phyloP scores from a whole-genome alignment of 345 rosid species.

The Firmiana major region DNA sequence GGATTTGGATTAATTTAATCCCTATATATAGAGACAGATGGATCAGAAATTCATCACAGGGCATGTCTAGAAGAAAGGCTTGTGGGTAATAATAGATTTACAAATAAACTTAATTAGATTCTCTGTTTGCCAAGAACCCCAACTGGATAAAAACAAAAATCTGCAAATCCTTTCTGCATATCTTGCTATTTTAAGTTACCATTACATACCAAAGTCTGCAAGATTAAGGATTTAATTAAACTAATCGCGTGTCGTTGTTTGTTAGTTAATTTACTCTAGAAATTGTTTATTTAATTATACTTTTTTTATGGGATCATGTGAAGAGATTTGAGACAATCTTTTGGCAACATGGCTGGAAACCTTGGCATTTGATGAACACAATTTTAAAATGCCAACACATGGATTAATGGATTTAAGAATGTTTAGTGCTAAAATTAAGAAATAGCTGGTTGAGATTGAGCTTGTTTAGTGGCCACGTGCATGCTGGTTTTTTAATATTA shows the following conservation, averaged over 20 bases:
- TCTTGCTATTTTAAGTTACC: not conserved
- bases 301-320: constrained; percentile 16
- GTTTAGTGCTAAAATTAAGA: not conserved
- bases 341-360: not conserved
- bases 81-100: not conserved
- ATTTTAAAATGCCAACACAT: not conserved
- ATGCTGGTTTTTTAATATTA: not conserved
- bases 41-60: not conserved
- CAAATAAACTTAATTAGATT: not conserved
- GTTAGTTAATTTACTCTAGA: not conserved
- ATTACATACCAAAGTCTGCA: not conserved
- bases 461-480: constrained; percentile 15
- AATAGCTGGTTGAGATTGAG: not conserved
- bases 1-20: not conserved
- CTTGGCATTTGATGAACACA: not conserved
- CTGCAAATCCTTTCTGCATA: not conserved
- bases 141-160: not conserved
- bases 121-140: not conserved
- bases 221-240: not conserved
- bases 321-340: constrained; percentile 8
- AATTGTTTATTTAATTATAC: not conserved
- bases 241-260: not conserved
- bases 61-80: not conserved
- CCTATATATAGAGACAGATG: not conserved
- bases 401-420: not conserved